Conservation (phyloP, 2,329 filamentous ascomycete species). For the Monilinia fructigena region DNA sequence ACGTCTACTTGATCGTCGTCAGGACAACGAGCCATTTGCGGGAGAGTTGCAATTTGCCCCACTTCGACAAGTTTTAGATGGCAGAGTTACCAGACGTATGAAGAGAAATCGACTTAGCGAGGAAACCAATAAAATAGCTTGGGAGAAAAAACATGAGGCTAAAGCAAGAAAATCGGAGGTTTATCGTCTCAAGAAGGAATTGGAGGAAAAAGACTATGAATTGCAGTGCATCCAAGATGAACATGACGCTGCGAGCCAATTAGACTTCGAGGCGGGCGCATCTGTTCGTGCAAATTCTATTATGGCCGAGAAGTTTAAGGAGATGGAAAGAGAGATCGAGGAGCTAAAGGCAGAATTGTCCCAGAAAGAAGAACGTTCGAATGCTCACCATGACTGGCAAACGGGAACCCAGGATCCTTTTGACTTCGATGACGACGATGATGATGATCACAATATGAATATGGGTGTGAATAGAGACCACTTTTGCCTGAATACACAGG, state of each 20-base stretch:
- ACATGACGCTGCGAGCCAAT: conserved; percentile 35
- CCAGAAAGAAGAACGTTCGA: conserved; percentile 29
- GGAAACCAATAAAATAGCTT: conserved; percentile 54
- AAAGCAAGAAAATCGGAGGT: conserved; percentile 49
- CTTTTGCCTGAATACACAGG: neutral
- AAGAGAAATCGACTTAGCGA: conserved; percentile 57
- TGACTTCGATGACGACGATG: conserved; percentile 35
- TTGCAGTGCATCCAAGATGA: conserved; percentile 38
- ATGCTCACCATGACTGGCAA: conserved; percentile 48
- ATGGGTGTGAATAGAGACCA: conserved; percentile 36
- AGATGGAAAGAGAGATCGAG: conserved; percentile 36
- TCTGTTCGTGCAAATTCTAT: conserved; percentile 23
- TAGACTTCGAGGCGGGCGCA: conserved; percentile 34
- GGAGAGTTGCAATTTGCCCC: conserved; percentile 49
- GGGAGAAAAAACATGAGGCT: conserved; percentile 47
- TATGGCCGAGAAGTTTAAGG: conserved; percentile 32
- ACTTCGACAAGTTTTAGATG: conserved; percentile 56
- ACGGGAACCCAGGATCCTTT: conserved; percentile 49
- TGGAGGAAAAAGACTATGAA: conserved; percentile 41
- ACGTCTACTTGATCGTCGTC: conserved; percentile 29
- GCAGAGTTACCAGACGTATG: conserved; percentile 56
- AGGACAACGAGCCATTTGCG: conserved; percentile 36
- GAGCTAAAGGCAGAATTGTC: conserved; percentile 35
- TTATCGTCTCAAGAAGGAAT: conserved; percentile 48
- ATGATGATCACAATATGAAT: conserved; percentile 38